Base-by-base conservation (phyloP, 495 filamentous ascomycete genomes). In the Xylaria cubensis region DNA sequence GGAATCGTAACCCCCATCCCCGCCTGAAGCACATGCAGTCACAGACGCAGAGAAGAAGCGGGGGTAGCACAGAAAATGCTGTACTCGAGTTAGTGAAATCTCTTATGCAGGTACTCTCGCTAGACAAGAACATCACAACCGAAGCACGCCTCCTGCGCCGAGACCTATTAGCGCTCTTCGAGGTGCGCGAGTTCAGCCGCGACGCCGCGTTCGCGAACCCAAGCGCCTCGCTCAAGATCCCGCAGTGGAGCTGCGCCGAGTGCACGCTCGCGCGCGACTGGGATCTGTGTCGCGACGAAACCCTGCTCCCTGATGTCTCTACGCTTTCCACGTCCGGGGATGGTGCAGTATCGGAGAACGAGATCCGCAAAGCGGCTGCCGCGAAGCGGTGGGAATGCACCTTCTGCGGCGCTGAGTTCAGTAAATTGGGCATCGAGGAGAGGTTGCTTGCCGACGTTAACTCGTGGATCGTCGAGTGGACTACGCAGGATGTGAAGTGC, bases 271-370 rank as follows among this genome's bases (percentile, higher is more conserved):
- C 92, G 19, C 90, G 94, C 24, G 95, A 98, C 78, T 86, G 98
- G 51, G 97, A 99, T 76, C 86, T 99, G 19, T 99, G 96, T 79
- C 92, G 96, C n/a, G 95, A 98, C 75, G 93, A 93, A 75, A 91
- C 93, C 67, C 79, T 97, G 5, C 84, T 97, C 50, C 90, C 91
- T 0, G 87, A 88, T 36, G 67, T 84, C 8, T 66, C 78, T 68
- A 79, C 24, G 6, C 69, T 70, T 17, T 24, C 64, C 10, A 12
- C 53, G 9, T 42, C 67, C 26, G 34, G 36, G 15, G 50, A 69
- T 68, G 26, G 73, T 71, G 74, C 3, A 17, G 73, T 24, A 3
- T 46, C 42, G 13, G 55, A n/a, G n/a, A 71, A 44, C 74, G 75
- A 64, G 36, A 71, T 76, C 4, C 72, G 74, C n/a, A 74, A 73